Percentiles rank a stretch among this genome's conserved stretches.
These are phyloP conservation scores for Ceratobasidium sp. DNA, from an alignment of 1,284 basidiomycete species.

Conservation along the genomic window DNA sequence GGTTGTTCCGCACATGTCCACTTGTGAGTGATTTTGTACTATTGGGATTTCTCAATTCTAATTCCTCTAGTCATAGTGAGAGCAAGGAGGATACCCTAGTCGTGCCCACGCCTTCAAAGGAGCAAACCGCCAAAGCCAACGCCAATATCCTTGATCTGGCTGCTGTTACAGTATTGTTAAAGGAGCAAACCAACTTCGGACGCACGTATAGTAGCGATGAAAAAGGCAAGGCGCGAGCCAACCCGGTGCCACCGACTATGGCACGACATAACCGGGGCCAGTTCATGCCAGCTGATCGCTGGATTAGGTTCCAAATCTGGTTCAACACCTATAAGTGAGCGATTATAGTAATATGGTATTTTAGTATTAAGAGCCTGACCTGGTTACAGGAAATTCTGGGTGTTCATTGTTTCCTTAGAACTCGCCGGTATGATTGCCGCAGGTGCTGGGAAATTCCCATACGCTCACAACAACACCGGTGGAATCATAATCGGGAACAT, in stretches of 20 bases:
- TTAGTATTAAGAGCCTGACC: background rate
- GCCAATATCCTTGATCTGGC: background rate
- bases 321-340: constrained; percentile 65
- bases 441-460: constrained; percentile 70
- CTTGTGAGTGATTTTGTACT: constrained; percentile 10
- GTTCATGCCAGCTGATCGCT: constrained; percentile 47
- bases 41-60: background rate
- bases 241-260: too few species aligned
- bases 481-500: constrained; percentile 72
- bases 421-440: constrained; percentile 69
- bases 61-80: background rate
- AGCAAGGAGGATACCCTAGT: constrained; percentile 11
- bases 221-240: too few species aligned
- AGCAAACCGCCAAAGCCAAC: background rate
- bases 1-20: background rate
- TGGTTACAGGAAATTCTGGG: constrained; percentile 66
- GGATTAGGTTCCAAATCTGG: constrained; percentile 69
- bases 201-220: too few species aligned
- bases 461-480: constrained; percentile 66
- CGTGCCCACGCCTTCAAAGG: background rate
- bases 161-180: background rate
- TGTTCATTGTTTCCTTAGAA: constrained; percentile 66
- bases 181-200: background rate
- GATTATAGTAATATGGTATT: background rate
- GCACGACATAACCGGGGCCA: too few species aligned